Conservation (phyloP, 371 early-diverging fungal species). For the Rhizomucor pusillus region DNA sequence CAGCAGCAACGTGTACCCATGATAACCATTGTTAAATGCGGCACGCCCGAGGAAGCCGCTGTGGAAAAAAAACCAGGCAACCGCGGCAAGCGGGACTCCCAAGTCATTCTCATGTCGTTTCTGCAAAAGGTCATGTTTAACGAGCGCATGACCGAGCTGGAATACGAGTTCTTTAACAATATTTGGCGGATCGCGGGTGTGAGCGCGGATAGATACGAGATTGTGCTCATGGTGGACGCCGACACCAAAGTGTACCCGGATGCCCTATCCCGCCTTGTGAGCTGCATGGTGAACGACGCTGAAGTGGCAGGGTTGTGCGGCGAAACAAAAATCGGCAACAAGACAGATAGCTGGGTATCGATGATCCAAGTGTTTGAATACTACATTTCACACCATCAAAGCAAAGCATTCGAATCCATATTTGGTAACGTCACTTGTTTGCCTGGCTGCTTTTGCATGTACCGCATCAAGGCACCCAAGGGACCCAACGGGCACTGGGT, state of each 20-base stretch:
- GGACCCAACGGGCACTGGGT: conserved; percentile 70
- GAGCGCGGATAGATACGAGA: conserved; percentile 83
- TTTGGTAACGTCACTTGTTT: conserved; percentile 97
- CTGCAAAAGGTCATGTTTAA: conserved; percentile 93
- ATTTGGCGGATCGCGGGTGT: conserved; percentile 84
- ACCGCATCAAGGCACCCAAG: conserved; percentile 84
- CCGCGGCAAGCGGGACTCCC: conserved; percentile 98
- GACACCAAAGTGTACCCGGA: conserved; percentile 90
- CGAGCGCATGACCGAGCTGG: conserved; percentile 94
- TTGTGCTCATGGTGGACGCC: conserved; percentile 96
- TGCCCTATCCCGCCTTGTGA: conserved; percentile 70
- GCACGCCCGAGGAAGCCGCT: conserved; percentile 70
- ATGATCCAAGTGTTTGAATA: conserved; percentile 97
- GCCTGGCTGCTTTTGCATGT: conserved; percentile 98
- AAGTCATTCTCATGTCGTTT: conserved; percentile 97
- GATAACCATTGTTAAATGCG: conserved; percentile 91
- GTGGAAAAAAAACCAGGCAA: conserved; percentile 84
- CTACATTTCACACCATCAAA: conserved; percentile 92
- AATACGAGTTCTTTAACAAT: conserved; percentile 92
- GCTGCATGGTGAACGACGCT: conserved; percentile 70
- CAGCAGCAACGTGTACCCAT: conserved; percentile 71
- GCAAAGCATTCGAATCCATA: conserved; percentile 93
- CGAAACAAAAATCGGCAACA: conserved; percentile 89
- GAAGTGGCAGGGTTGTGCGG: conserved; percentile 83
- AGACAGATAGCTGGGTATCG: conserved; percentile 79